Evolutionary conservation across 352 stramenopile genomes (phyloP), one percentile per base, ranked within the genome.

Genomic region (Globisporangium nagaii): DNA sequence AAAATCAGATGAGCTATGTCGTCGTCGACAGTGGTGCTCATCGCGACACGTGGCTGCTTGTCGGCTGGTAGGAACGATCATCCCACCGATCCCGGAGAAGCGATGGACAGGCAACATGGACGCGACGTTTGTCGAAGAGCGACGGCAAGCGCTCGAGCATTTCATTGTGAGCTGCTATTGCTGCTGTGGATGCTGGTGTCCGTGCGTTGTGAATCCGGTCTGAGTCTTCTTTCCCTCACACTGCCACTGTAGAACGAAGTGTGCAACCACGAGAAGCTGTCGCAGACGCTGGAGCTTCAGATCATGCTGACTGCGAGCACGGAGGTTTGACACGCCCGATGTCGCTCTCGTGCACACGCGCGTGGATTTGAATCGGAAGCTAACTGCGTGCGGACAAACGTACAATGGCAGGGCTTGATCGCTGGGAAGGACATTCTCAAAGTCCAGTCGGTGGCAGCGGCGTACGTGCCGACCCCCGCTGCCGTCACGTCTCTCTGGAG

Each of bases 81-180:
- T 96, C 36, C 88, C 88, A 5, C 88, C 86, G 15, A 71, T 96
- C 3, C 88, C 87, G 12, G 84, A 92, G 41, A 96, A 95, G 49
- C 73, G 83, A 45, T 93, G 84, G 84, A 89, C 81, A 28, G 86
- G 86, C 24, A 95, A 94, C 55, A 88, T 95, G 81, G 83, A 94
- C 55, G 82, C 82, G 13, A 92, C 82, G 4, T 96, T 96, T 61
- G 81, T 96, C 27, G 83, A 95, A 73, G 85, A 94, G 56, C 74
- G 87, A 37, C 79, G 84, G 17, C 83, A 93, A 71, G 84, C 81
- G 0, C 65, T 96, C 11, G 84, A 96, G 41, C 80, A 94, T 53
- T 96, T 93, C 47, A 90, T 96, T 54, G 83, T 95, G 45, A 43
- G 74, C 47, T 13, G 3, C 19, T 5, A 24, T n/a, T 27, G n/a